Conservation (phyloP, 2,329 filamentous ascomycete species). For the Sphaceloma murrayae region DNA sequence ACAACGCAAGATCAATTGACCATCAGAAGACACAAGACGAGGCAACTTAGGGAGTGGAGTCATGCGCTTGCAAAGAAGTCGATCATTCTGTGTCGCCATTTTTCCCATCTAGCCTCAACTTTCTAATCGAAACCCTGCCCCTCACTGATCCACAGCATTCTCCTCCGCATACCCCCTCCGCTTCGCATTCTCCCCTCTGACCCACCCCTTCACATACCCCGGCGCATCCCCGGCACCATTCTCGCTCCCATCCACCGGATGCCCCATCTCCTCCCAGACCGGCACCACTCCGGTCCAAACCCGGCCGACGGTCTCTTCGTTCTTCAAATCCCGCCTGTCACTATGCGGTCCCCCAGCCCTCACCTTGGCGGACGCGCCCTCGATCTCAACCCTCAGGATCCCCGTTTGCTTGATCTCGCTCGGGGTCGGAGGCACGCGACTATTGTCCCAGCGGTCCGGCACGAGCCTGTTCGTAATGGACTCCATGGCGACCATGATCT, state of each 20-base stretch:
- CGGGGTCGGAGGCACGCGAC: conserved; percentile 58
- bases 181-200: conserved; percentile 38
- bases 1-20: no score
- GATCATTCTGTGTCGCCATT: no score
- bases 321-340: conserved; percentile 46
- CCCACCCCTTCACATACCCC: conserved; percentile 49
- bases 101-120: not conserved
- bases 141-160: conserved; percentile 25
- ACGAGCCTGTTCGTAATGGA: conserved; percentile 68
- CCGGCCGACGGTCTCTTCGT: conserved; percentile 39
- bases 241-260: conserved; percentile 50
- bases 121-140: not conserved
- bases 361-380: conserved; percentile 66
- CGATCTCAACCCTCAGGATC: conserved; percentile 59
- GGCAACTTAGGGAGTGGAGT: no score
- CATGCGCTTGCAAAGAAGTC: no score
- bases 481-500: conserved; percentile 70
- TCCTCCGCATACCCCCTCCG: conserved; percentile 26
- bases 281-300: conserved; percentile 56
- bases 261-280: conserved; percentile 53
- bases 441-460: conserved; percentile 57
- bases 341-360: conserved; percentile 56
- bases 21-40: no score
- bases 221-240: conserved; percentile 53
- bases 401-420: conserved; percentile 67